A percentile compares a stretch with the other conserved stretches of the same genome.
Evolutionary conservation across 2,329 filamentous ascomycete genomes (phyloP).

Genomic region (Nigrospora oryzae): DNA sequence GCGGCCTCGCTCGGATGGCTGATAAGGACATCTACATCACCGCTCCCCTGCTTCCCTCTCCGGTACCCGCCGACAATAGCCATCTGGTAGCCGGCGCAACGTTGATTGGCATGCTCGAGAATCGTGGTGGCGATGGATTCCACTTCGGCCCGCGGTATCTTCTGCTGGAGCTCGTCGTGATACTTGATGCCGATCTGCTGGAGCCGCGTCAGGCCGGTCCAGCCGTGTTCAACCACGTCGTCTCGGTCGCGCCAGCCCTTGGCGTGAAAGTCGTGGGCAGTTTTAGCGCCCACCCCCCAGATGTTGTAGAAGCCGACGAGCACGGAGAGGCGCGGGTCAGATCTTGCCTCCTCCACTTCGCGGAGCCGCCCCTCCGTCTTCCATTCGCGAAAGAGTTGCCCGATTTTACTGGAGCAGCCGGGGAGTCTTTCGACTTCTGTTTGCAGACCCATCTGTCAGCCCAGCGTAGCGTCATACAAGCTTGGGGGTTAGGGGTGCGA

Average conservation of each 20-base stretch:
- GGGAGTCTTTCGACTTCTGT: constrained; percentile 54
- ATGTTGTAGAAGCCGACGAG: constrained; percentile 72
- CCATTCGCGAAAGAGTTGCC: constrained; percentile 71
- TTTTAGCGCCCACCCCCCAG: constrained; percentile 83
- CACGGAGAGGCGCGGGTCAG: constrained; percentile 54
- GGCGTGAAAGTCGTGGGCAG: constrained; percentile 73
- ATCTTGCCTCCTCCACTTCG: constrained; percentile 56
- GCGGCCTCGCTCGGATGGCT: constrained; percentile 64
- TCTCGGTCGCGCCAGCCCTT: constrained; percentile 77
- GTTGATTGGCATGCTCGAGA: constrained; percentile 54
- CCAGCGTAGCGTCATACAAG: background rate
- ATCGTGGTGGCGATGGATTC: constrained; percentile 59
- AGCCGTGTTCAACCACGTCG: constrained; percentile 77
- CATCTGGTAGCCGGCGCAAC: constrained; percentile 48
- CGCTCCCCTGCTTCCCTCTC: constrained; percentile 62
- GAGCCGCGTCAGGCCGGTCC: constrained; percentile 63
- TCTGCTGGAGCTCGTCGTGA: constrained; percentile 73
- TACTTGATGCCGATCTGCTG: constrained; percentile 94
- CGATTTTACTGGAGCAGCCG: constrained; percentile 75
- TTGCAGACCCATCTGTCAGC: background rate
- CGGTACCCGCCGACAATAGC: constrained; percentile 73
- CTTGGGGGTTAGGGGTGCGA: too few species aligned
- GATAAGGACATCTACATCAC: constrained; percentile 82
- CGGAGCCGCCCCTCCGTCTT: constrained; percentile 47
- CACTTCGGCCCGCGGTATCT: constrained; percentile 67